Percentiles rank a stretch among this genome's conserved stretches.
Evolutionary conservation across 352 stramenopile genomes (phyloP).

Genomic region (Globisporangium orthogonon): DNA sequence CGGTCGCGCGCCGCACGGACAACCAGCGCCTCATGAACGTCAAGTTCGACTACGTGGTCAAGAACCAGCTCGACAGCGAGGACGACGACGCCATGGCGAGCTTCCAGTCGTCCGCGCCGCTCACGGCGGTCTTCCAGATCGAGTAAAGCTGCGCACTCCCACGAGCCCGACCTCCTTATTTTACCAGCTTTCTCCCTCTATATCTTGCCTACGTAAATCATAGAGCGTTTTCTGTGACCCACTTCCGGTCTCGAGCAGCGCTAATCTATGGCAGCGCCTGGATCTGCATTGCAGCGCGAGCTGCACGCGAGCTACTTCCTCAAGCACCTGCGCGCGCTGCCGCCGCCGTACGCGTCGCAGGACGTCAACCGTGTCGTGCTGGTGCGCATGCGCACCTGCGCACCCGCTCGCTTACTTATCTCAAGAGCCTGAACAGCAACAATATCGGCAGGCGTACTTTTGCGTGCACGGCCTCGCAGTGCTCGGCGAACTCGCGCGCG

Average conservation of each 20-base stretch:
- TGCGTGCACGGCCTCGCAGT: conserved; percentile 79
- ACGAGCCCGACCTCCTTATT: neutral
- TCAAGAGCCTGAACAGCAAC: too few relatives aligned
- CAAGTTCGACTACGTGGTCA: conserved; percentile 77
- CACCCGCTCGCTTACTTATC: too few relatives aligned
- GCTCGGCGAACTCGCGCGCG: conserved; percentile 64
- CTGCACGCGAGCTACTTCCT: conserved; percentile 81
- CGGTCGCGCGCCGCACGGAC: conserved; percentile 70
- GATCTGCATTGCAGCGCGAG: conserved; percentile 48
- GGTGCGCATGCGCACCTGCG: conserved; percentile 18
- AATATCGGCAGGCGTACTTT: conserved; percentile 57
- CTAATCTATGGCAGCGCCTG: conserved; percentile 6
- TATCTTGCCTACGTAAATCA: neutral
- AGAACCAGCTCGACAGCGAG: conserved; percentile 34
- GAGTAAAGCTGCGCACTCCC: conserved; percentile 38
- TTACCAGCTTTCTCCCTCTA: neutral
- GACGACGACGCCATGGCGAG: conserved; percentile 25
- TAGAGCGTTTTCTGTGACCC: neutral
- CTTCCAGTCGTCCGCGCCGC: conserved; percentile 33
- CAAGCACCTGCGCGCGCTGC: conserved; percentile 62
- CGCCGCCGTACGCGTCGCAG: conserved; percentile 67
- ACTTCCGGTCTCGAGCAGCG: neutral
- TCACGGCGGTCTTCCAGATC: conserved; percentile 77
- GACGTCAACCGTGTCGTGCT: conserved; percentile 79
- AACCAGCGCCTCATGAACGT: conserved; percentile 89